phyloP scores from a whole-genome alignment of 306 rosid species.

The Sesbania bispinosa region DNA sequence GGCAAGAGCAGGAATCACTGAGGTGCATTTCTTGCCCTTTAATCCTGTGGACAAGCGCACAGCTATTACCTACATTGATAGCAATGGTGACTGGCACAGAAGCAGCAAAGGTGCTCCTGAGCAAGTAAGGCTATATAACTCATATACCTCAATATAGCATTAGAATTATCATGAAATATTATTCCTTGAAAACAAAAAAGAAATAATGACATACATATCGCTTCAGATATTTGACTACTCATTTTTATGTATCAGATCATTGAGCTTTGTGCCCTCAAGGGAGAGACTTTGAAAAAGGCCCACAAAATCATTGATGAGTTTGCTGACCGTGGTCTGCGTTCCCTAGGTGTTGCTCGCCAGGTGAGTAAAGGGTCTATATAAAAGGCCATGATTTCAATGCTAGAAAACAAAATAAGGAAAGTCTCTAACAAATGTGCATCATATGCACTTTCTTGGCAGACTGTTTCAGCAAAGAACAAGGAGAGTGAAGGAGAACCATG shows the following conservation, averaged over 20 bases:
- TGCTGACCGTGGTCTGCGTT: constrained; percentile 78
- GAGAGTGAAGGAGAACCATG: constrained; percentile 72
- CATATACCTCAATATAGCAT: neutral
- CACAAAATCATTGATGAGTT: constrained; percentile 54
- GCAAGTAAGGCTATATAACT: constrained; percentile 48
- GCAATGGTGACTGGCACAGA: constrained; percentile 60
- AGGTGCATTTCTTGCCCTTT: constrained; percentile 85
- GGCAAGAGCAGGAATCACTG: constrained; percentile 89
- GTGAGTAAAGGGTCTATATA: constrained; percentile 32
- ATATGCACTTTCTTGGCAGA: constrained; percentile 36
- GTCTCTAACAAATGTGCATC: neutral
- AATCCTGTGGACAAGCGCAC: constrained; percentile 90
- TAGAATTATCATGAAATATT: neutral
- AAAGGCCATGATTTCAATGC: neutral
- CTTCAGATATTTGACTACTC: constrained; percentile 4
- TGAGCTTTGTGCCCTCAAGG: constrained; percentile 70
- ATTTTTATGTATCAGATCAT: constrained; percentile 50
- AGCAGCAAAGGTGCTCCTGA: constrained; percentile 94
- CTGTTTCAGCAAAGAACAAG: constrained; percentile 55
- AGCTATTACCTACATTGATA: constrained; percentile 73
- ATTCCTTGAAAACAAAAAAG: no score
- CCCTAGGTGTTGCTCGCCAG: constrained; percentile 72
- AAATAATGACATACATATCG: neutral
- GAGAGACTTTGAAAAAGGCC: constrained; percentile 53
- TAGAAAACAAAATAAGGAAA: no score